Evolutionary conservation across 2,329 filamentous ascomycete genomes (phyloP).

Genomic region (Calonectria multiphialidica): DNA sequence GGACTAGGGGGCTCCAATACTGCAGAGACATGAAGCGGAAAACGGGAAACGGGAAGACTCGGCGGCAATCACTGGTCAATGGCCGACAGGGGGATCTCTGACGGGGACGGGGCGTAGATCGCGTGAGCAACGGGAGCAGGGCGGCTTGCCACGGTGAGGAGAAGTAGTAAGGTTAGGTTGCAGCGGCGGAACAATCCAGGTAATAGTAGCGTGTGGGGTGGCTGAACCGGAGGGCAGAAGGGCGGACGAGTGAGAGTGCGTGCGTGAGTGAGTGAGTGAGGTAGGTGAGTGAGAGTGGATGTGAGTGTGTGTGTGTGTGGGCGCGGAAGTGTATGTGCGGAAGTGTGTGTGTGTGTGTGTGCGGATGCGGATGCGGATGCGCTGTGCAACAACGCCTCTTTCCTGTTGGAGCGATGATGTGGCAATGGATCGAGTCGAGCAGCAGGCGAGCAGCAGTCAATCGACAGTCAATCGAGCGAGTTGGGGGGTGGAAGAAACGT

Average conservation of each 20-base stretch:
- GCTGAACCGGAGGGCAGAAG: not conserved
- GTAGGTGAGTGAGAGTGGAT: not conserved
- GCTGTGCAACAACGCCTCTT: conserved; percentile 18
- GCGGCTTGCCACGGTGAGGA: conserved; percentile 27
- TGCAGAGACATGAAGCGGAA: conserved; percentile 41
- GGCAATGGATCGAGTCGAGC: conserved; percentile 20
- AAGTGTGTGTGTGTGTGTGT: not conserved
- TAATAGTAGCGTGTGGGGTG: conserved; percentile 19
- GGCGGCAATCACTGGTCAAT: conserved; percentile 30
- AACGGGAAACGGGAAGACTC: conserved; percentile 11
- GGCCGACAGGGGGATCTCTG: conserved; percentile 17
- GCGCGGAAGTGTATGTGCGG: not conserved
- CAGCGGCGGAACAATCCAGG: conserved; percentile 9
- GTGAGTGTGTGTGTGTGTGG: not conserved
- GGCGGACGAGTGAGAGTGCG: not conserved
- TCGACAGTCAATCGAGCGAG: conserved; percentile 3
- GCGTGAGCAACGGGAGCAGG: conserved; percentile 32
- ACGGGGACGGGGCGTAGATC: conserved; percentile 16
- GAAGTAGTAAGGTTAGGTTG: conserved; percentile 28
- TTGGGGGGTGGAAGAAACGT: too few species aligned
- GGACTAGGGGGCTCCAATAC: conserved; percentile 38
- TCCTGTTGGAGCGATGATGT: conserved; percentile 14
- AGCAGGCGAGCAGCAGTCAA: not conserved
- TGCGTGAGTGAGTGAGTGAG: too few species aligned
- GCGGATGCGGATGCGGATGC: not conserved